Base-by-base conservation (phyloP, 2,329 filamentous ascomycete species). In the Colletotrichum sansevieriae region DNA sequence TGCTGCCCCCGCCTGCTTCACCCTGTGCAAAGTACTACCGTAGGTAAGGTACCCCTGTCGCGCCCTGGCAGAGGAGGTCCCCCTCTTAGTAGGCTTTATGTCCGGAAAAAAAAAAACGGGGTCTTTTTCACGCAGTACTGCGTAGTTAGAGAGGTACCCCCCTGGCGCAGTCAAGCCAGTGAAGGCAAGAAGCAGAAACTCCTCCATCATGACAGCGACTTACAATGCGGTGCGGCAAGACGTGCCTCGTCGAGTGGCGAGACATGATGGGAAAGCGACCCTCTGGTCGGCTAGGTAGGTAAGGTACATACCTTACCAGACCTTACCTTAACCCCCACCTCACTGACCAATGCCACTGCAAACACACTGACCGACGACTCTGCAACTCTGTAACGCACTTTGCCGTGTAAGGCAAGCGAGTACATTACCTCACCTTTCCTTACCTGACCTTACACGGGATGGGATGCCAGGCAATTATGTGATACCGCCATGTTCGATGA, bases 321-420 rank as follows among this genome's bases (percentile, higher is more conserved):
- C 7, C 29, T 29, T 29, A 25, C 25, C 25, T 25, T 25, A 4
- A 25, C 29, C 65, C 25, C 25, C 25, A 25, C 25, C 65, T 62
- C 57, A 41, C 65, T 60, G 65, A 60, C 65, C 65, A 68, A 65
- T 68, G 62, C 65, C 62, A 65, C 65, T 68, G 65, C 65, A 68
- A 60, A 49, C 65, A 68, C 65, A 65, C 47, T 68, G 65, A 68
- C 65, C 47, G 46, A 63, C 39, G 13, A 65, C 44, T 68, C 62
- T 68, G 65, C 65, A 68, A 68, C 63, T 68, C 65, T 68, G 65
- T 68, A 68, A 68, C 65, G 62, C 61, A 54, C 52, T 59, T 65
- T 52, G 61, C 65, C 61, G 29, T 29, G 29, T 29, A 29, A 29
- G 29, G 29, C 29, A 29, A 29, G 29, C 29, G 4, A 29, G 8